Percentiles rank a stretch among this genome's conserved stretches.
phyloP scores from a whole-genome alignment of 2,329 filamentous ascomycete species.

The Arthrobotrys megalospora region DNA sequence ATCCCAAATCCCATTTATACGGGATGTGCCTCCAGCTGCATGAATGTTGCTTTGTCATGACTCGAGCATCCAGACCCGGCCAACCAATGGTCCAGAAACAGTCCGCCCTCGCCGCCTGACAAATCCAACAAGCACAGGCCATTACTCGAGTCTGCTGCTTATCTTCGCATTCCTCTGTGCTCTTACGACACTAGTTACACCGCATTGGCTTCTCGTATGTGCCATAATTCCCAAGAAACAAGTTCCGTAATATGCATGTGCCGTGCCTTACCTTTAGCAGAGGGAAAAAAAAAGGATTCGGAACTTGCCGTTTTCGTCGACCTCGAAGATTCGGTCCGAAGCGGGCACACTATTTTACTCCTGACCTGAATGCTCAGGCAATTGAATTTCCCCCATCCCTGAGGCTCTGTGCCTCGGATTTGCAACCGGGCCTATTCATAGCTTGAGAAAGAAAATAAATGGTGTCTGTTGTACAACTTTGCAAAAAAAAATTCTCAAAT shows the following conservation, averaged over 20 bases:
- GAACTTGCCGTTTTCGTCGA: constrained; percentile 31
- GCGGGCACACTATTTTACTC: not conserved
- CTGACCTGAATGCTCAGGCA: not conserved
- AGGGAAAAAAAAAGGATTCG: constrained; percentile 12
- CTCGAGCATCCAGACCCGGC: constrained; percentile 37
- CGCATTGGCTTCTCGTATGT: constrained; percentile 13
- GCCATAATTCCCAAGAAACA: not conserved
- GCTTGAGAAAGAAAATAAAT: not conserved
- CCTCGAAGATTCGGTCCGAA: constrained; percentile 15
- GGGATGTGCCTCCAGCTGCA: constrained; percentile 11
- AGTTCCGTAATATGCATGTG: constrained; percentile 5
- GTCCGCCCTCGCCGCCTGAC: constrained; percentile 33
- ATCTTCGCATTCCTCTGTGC: constrained; percentile 1
- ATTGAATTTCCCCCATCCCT: constrained; percentile 7
- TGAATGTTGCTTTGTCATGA: constrained; percentile 54
- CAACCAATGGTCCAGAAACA: constrained; percentile 38
- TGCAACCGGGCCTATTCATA: constrained; percentile 11
- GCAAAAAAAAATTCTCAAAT: not conserved
- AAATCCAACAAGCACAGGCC: constrained; percentile 46
- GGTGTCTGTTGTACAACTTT: not conserved
- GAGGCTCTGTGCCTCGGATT: constrained; percentile 1
- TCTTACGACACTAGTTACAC: constrained; percentile 6
- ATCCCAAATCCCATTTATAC: not conserved
- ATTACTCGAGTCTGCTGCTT: constrained; percentile 16
- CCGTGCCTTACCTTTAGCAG: not conserved